Evolutionary conservation across 345 rosid species (phyloP).

Genomic region (Eucalyptus erythrocorys): DNA sequence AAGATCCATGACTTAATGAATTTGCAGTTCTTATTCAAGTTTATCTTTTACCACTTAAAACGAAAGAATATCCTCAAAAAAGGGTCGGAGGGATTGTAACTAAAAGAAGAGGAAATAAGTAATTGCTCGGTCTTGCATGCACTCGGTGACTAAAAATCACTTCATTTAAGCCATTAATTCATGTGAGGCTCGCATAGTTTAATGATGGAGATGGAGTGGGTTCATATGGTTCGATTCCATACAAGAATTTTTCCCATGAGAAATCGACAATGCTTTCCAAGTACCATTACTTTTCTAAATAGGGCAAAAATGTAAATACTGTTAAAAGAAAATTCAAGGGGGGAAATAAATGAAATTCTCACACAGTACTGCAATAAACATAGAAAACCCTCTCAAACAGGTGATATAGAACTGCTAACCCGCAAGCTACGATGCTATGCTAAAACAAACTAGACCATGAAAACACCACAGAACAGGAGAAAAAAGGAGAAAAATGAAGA

Average conservation of each 20-base stretch:
- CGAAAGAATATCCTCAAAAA: neutral
- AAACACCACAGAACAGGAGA: neutral
- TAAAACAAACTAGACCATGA: neutral
- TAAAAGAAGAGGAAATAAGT: neutral
- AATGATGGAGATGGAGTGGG: neutral
- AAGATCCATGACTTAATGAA: neutral
- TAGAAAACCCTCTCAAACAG: neutral
- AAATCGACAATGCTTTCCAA: neutral
- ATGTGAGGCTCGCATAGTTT: neutral
- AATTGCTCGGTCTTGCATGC: neutral
- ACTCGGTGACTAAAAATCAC: neutral
- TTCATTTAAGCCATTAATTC: neutral
- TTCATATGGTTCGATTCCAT: neutral
- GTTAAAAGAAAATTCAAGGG: neutral
- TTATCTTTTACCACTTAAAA: constrained; percentile 14
- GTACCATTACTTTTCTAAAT: neutral
- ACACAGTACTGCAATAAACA: neutral
- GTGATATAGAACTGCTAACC: neutral
- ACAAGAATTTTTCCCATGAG: neutral
- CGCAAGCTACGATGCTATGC: neutral
- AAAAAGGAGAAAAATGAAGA: neutral
- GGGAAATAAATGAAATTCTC: neutral
- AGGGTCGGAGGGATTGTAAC: neutral
- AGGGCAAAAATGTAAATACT: neutral
- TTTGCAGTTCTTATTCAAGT: neutral